Evolutionary conservation across 805 yeast species (phyloP), one percentile per base, ranked within the genome.

Genomic region (Debaryomyces tyrocola): DNA sequence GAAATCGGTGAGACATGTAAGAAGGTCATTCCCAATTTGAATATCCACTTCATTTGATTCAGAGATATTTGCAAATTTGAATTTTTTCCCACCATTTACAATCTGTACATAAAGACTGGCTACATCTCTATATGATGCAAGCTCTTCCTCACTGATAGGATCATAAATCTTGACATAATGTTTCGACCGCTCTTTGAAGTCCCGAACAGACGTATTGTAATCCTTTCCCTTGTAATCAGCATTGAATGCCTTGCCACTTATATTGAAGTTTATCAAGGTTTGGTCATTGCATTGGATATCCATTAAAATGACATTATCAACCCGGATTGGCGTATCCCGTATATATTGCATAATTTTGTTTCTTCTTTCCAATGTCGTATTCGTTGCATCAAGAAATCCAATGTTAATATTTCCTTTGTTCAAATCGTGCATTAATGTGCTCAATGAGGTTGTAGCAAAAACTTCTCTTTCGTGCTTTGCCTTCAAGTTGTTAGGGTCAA

Each of bases 211-310:
- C 6, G 58, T 58, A 29, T 73, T 73, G 52, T 80, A 78, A 37
- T 80, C 77, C 52, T 71, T 69, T 40, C 76, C 75, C 44, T 60
- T 65, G 60, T 85, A 85, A 59, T 85, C 91, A 33, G 73, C 75
- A 57, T 83, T 84, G 44, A 67, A 70, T 0, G 90, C 77, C 60
- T 85, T 85, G 43, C 81, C 79, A 54, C 79, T 82, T 44, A 85
- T 82, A 63, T 85, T 85, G 61, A 62, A 85, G 48, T 78, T 70
- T 53, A 83, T 64, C 27, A 82, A 71, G 14, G 70, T 70, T 27
- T 63, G 62, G 57, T 82, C 79, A n/a, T 71, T 62, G 56, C 87
- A 82, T 51, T 79, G 74, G 24, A 85, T 77, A 57, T 85, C 87
- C 36, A 85, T 64, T 7, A 85, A 69, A 11, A 83, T 59, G 2